Evolutionary conservation across 331 rosid species (phyloP).

Genomic region (Pyrus hybrid): DNA sequence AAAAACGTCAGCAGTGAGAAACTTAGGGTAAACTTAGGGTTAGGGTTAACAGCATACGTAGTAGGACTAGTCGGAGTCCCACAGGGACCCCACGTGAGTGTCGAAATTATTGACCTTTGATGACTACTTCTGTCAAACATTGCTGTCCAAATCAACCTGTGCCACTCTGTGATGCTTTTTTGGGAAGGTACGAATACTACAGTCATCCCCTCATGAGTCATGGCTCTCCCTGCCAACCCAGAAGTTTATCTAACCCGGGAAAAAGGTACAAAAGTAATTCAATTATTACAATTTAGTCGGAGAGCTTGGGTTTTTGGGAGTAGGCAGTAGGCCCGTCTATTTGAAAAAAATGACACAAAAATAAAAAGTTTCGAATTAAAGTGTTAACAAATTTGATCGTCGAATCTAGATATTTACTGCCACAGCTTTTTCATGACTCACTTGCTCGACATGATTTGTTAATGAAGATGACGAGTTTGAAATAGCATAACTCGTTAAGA

Average conservation of each 20-base stretch:
- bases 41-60: background rate
- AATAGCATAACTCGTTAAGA: too few species aligned
- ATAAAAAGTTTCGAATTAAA: too few species aligned
- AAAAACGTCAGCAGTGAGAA: background rate
- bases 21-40: too few species aligned
- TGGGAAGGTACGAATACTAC: background rate
- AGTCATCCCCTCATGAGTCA: too few species aligned
- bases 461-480: too few species aligned
- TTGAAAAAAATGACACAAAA: too few species aligned
- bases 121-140: background rate
- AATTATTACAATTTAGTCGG: background rate
- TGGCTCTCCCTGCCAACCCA: background rate
- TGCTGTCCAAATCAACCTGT: background rate
- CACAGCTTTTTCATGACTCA: too few species aligned
- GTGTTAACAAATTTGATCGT: too few species aligned
- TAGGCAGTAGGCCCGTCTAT: too few species aligned
- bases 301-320: background rate
- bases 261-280: background rate
- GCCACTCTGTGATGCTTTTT: background rate
- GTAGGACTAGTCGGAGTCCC: background rate
- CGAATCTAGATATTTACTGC: too few species aligned
- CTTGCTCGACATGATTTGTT: too few species aligned
- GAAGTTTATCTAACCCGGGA: background rate
- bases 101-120: constrained; percentile 7
- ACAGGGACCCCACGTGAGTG: background rate